Base-by-base conservation (phyloP, 768 basidiomycete species). In the Phlebiopsis gigantea region DNA sequence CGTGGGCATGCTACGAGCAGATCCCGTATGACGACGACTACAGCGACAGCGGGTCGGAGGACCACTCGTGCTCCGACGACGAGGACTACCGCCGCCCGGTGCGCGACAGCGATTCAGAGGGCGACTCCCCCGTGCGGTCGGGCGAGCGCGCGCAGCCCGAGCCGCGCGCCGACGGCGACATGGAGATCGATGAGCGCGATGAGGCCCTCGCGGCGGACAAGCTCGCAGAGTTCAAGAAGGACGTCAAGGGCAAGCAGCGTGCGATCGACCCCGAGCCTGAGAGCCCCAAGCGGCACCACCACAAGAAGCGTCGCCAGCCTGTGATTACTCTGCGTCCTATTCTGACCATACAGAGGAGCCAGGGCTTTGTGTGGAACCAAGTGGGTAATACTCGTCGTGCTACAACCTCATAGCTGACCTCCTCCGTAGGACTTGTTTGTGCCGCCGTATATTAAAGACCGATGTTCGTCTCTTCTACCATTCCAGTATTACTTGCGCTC, bases 341-440 rank as follows among this genome's bases (percentile, higher is more conserved):
- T 69, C 68, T 92, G 69, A 93, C 90, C 42, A 93, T 93, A 54
- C 90, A 92, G 67, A 79, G 79, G 67, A 90, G 89, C 63, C 89
- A 93, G 70, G 90, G 90, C 12, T 93, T 93, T 64, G 90, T 93
- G 1, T 93, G 90, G 90, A 93, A 93, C 65, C 90, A 92, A 79
- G 90, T 88, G 52, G 47, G 83, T 51, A 19, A 5, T 22, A 17
- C 41, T 41, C 10, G 3, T 39, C 25, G 17, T 30, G 3, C 10
- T 17, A 5, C 26, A 5, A 4, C 3, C n/a, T 41, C 15, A 39
- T 17, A 22, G 28, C 46, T 51, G 39, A 39, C 51, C 41, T 45
- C 44, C 42, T 53, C 19, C 43, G 12, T 52, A 92, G 90, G 90
- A 93, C 62, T 77, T 93, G 19, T 93, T 93, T 62, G 84, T 93